These are phyloP conservation scores for Rhododendron griersonianum DNA, from an alignment of 148 eudicot genomes.

Conservation along the genomic window DNA sequence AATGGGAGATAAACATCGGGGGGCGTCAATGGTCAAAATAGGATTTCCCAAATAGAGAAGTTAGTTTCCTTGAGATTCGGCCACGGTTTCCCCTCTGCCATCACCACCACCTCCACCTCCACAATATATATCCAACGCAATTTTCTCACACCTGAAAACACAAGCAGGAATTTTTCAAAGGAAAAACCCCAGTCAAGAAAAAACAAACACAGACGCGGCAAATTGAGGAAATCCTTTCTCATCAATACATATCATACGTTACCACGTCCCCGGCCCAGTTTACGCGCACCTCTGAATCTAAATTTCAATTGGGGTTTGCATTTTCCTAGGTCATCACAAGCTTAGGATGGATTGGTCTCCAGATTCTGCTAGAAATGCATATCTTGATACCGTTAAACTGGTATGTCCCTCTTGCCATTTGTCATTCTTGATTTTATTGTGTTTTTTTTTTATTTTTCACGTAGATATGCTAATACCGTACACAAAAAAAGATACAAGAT, in stretches of 20 bases:
- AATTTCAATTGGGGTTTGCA: not conserved
- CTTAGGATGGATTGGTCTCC: conserved; percentile 30
- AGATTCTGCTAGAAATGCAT: conserved; percentile 33
- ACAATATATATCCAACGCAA: not conserved
- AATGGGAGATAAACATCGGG: not conserved
- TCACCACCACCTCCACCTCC: not conserved
- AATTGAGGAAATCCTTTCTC: not conserved
- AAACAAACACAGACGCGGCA: not conserved
- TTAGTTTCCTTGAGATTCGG: conserved; percentile 12
- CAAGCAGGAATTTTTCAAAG: not conserved
- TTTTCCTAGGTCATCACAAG: not conserved
- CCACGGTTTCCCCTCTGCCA: conserved; percentile 9
- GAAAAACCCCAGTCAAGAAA: not conserved
- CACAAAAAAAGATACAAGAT: not conserved
- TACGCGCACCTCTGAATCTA: too few species aligned
- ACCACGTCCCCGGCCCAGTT: not conserved
- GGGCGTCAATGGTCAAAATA: not conserved
- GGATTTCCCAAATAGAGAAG: not conserved
- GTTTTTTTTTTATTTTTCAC: not conserved
- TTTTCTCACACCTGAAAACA: not conserved
- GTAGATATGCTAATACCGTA: not conserved
- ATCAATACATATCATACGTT: too few species aligned
- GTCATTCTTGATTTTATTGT: not conserved
- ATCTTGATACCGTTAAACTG: conserved; percentile 42
- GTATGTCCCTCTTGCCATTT: conserved; percentile 7